Percentiles rank a stretch among this genome's conserved stretches.
phyloP scores from a whole-genome alignment of 2,329 filamentous ascomycete species.

The Nigrospora sphaerica region DNA sequence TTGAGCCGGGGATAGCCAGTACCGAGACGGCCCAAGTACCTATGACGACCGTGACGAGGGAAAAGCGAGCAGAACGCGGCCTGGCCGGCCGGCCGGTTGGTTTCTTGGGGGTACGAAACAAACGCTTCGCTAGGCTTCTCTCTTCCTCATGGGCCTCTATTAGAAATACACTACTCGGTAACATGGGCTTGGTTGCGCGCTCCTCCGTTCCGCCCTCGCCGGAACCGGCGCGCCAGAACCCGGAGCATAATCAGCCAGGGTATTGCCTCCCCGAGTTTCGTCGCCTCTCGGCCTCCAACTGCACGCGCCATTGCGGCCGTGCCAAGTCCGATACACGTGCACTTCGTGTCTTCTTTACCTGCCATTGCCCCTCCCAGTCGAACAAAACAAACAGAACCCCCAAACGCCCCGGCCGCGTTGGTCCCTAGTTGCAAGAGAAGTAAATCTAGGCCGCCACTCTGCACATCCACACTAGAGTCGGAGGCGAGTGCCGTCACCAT shows the following conservation, averaged over 20 bases:
- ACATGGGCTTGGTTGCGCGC: too few relatives aligned
- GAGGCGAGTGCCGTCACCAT: neutral
- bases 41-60: too few relatives aligned
- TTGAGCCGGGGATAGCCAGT: too few relatives aligned
- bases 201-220: too few relatives aligned
- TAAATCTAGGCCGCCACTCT: too few relatives aligned
- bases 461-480: too few relatives aligned
- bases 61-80: too few relatives aligned
- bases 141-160: neutral
- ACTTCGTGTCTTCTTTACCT: constrained; percentile 14
- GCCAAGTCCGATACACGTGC: constrained; percentile 17
- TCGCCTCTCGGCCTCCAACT: neutral
- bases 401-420: neutral
- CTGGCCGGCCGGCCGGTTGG: too few relatives aligned
- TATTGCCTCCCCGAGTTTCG: constrained; percentile 1
- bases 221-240: too few relatives aligned
- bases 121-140: neutral
- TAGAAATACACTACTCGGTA: constrained; percentile 1
- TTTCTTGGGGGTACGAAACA: neutral
- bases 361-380: constrained; percentile 4
- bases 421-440: neutral
- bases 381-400: neutral
- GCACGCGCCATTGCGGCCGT: too few relatives aligned
- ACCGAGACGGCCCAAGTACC: too few relatives aligned
- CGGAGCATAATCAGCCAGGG: neutral